phyloP scores from a whole-genome alignment of 169 alveolate genomes.

The Eimeria sp. region DNA sequence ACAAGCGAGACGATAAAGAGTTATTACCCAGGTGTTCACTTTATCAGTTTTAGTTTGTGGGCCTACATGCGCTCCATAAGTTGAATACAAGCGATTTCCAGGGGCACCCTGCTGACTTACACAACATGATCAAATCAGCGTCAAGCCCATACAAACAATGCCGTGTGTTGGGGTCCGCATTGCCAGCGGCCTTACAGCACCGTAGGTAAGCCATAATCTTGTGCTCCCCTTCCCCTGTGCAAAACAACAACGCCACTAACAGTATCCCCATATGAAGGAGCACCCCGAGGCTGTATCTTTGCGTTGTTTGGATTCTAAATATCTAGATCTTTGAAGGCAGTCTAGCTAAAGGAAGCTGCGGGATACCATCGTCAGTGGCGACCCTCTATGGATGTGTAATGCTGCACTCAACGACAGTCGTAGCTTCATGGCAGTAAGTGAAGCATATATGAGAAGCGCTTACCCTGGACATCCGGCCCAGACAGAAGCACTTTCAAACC shows the following conservation, averaged over 20 bases:
- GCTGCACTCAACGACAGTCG: neutral
- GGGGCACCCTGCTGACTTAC: slow-evolving; percentile 13
- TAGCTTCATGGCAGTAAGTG: neutral
- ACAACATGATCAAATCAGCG: slow-evolving; percentile 99
- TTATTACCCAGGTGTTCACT: neutral
- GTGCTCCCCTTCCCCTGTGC: slow-evolving; percentile 99
- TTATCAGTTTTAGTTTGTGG: neutral
- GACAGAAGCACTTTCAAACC: slow-evolving; percentile 96
- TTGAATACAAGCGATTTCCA: neutral
- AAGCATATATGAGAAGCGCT: neutral
- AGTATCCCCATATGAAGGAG: neutral
- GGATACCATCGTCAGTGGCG: neutral
- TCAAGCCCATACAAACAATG: slow-evolving; percentile 99
- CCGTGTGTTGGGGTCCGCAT: slow-evolving; percentile 92
- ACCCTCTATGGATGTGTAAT: neutral
- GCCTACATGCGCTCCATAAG: neutral
- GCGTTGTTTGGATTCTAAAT: neutral
- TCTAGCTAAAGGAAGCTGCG: neutral
- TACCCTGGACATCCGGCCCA: slow-evolving; percentile 93
- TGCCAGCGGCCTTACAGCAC: slow-evolving; percentile 86
- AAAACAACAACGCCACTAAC: neutral
- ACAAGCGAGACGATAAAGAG: neutral
- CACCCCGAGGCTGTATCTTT: neutral
- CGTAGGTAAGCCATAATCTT: slow-evolving; percentile 98
- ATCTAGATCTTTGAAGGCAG: neutral